Evolutionary conservation across 306 rosid species (phyloP).

Genomic region (Luffa aegyptiaca): DNA sequence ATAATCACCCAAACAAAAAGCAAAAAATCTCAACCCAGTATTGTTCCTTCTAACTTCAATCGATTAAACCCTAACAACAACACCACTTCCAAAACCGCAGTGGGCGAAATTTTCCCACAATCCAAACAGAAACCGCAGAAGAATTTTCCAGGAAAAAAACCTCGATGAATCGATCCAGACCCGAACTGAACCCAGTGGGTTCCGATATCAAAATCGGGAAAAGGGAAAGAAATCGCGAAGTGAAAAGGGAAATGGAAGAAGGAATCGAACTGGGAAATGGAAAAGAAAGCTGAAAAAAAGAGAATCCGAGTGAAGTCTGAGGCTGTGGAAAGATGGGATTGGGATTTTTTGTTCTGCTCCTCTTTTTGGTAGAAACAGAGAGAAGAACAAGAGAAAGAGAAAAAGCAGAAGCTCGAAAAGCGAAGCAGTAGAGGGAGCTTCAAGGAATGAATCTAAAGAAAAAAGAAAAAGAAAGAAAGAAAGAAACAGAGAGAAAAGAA

Average conservation of each 20-base stretch:
- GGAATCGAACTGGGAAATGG: background rate
- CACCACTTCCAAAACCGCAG: background rate
- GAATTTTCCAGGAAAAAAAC: constrained; percentile 3
- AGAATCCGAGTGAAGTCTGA: background rate
- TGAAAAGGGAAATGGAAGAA: background rate
- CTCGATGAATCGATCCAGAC: background rate
- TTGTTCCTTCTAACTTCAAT: background rate
- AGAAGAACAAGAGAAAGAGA: background rate
- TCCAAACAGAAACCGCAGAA: constrained; percentile 20
- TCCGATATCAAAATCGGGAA: constrained; percentile 18
- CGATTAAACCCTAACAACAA: background rate
- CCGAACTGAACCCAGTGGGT: background rate
- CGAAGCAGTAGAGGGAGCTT: background rate
- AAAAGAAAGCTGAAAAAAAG: background rate
- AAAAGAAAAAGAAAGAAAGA: background rate
- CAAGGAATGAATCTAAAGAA: constrained; percentile 8
- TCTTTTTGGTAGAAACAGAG: background rate
- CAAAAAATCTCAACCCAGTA: constrained; percentile 7
- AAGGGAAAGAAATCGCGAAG: background rate
- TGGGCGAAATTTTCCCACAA: background rate
- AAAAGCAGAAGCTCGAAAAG: background rate
- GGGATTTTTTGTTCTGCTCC: background rate
- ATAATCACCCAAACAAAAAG: background rate
- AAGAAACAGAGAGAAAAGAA: background rate
- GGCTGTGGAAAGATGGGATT: background rate